Evolutionary conservation across 768 basidiomycete species (phyloP), one percentile per base, ranked within the genome.

Genomic region (Pleurotus tuber-regium): DNA sequence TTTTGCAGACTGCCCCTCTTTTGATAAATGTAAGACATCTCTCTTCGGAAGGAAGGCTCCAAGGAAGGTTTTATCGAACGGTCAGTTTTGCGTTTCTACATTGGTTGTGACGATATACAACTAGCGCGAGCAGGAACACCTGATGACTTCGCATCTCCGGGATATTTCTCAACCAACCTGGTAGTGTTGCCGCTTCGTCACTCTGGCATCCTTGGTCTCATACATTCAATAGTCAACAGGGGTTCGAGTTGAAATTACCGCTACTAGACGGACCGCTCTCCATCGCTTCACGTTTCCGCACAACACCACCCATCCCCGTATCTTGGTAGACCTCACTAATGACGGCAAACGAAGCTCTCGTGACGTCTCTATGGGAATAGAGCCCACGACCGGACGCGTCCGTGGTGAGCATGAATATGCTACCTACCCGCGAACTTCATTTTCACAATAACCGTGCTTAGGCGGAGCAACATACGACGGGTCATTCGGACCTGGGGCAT

Each of bases 91-190:
- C 23, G n/a, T n/a, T n/a, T 9, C 10, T 2, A 23, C 24, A 21
- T 38, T 19, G 12, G 3, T 30, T 25, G 24, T 16, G 11, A 9
- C 33, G 16, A 43, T 31, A 40, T 53, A 3, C n/a, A 21, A 19
- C 25, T 2, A 16, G 26, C 1, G 19, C 11, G 6, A 4, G 4
- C 31, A 83, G 82, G 81, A 10, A 67, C 70, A 25, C 77, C 82
- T 2, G 83, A 84, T 52, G 83, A 86, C 57, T 72, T 70, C 51
- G 81, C 83, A 2, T 78, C 80, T 11, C 84, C 83, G 0, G 84
- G 84, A 42, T 86, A 84, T 60, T 86, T 86, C 59, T 73, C 82
- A 0, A 77, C 79, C 0, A 83, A 83, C 56, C 65, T 84, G 29
- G 69, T 60, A 47, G 16, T 31, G 21, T 23, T 43, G 9, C n/a